phyloP scores from a whole-genome alignment of 1,284 basidiomycete species.

The Irpex lacteus region DNA sequence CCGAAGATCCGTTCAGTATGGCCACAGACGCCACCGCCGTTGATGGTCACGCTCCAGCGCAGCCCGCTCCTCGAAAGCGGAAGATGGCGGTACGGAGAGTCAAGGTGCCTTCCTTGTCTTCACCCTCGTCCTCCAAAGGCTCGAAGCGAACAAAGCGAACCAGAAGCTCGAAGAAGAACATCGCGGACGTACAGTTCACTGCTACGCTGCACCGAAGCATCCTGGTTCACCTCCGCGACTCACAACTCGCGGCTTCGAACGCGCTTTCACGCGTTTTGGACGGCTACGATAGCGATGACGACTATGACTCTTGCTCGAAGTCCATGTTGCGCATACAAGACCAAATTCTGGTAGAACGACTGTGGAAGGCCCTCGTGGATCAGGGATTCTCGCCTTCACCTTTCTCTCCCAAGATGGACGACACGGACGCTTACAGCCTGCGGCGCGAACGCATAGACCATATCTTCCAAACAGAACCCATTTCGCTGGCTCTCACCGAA shows the following conservation, averaged over 20 bases:
- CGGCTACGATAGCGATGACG: conserved; percentile 7
- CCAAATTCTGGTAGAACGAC: conserved; percentile 29
- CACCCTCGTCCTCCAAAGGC: conserved; percentile 8
- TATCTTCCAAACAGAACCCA: conserved; percentile 8
- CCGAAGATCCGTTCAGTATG: background rate
- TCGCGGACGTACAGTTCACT: conserved; percentile 38
- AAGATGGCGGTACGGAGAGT: conserved; percentile 14
- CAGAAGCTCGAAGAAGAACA: conserved; percentile 33
- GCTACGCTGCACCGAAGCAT: conserved; percentile 41
- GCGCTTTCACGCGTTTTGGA: background rate
- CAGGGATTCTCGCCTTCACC: conserved; percentile 26
- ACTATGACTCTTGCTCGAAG: conserved; percentile 11
- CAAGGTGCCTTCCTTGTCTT: conserved; percentile 18
- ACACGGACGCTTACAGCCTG: background rate
- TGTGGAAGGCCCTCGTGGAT: conserved; percentile 29
- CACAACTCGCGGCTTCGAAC: background rate
- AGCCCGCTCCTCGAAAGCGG: conserved; percentile 7
- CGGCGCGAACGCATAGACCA: conserved; percentile 7
- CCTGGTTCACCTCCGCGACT: conserved; percentile 18
- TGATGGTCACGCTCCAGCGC: background rate
- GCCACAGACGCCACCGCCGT: background rate
- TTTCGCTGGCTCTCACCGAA: background rate
- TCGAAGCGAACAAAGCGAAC: conserved; percentile 27
- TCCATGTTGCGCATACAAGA: conserved; percentile 23
- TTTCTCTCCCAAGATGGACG: background rate